Evolutionary conservation across 1,284 basidiomycete species (phyloP).

Genomic region (Mycena sp.): DNA sequence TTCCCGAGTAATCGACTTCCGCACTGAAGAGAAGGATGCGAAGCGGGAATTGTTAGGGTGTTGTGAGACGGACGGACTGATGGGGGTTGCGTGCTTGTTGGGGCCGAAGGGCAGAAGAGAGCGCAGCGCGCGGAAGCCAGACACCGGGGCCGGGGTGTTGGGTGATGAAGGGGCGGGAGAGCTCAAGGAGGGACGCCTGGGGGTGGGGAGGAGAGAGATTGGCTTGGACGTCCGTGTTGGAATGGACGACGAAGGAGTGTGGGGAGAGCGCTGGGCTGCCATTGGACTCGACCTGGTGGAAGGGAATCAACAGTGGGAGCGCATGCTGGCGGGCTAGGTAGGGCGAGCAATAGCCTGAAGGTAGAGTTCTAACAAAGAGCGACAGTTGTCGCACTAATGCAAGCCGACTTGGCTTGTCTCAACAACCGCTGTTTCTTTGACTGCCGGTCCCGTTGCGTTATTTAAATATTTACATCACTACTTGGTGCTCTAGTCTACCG

Average conservation of each 20-base stretch:
- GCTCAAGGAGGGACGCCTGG: conserved; percentile 28
- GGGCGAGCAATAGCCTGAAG: not conserved
- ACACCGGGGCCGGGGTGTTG: conserved; percentile 48
- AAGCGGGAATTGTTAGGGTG: conserved; percentile 43
- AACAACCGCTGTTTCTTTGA: not conserved
- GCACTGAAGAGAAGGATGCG: conserved; percentile 58
- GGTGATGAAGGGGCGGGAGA: conserved; percentile 27
- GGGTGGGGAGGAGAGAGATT: conserved; percentile 20
- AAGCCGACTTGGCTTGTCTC: too few relatives aligned
- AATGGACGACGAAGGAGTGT: conserved; percentile 23
- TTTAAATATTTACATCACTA: too few relatives aligned
- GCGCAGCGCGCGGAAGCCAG: conserved; percentile 66
- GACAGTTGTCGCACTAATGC: not conserved
- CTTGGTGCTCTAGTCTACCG: too few relatives aligned
- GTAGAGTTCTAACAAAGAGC: not conserved
- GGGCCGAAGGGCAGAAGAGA: conserved; percentile 72
- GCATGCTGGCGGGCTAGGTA: conserved; percentile 6
- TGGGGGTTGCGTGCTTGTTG: conserved; percentile 47
- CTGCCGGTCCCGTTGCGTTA: not conserved
- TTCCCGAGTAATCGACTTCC: conserved; percentile 61
- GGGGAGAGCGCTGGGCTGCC: conserved; percentile 25
- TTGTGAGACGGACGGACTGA: conserved; percentile 31
- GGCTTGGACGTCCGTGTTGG: conserved; percentile 23
- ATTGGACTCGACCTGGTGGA: conserved; percentile 23
- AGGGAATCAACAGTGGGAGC: conserved; percentile 20